These are phyloP conservation scores for Aspergillus cejpii DNA, from an alignment of 2,329 filamentous ascomycete genomes.

Conservation along the genomic window DNA sequence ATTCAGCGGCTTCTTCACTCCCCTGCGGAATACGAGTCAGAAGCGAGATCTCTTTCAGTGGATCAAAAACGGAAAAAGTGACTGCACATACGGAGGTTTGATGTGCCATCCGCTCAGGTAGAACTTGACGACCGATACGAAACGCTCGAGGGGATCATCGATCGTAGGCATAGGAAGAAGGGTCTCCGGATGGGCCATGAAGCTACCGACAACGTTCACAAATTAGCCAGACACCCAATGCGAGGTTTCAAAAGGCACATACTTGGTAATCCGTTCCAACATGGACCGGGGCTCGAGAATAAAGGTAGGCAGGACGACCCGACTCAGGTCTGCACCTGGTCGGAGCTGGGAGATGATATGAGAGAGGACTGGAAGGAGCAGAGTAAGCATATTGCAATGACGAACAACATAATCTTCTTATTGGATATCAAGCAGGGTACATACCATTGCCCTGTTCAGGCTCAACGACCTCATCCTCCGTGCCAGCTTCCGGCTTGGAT, in stretches of 20 bases:
- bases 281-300: slow-evolving; percentile 97
- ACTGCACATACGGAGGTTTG: slow-evolving; percentile 71
- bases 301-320: slow-evolving; percentile 92
- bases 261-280: slow-evolving; percentile 99
- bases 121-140: slow-evolving; percentile 94
- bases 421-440: slow-evolving; percentile 22
- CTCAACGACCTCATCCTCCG: slow-evolving; percentile 77
- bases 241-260: slow-evolving; percentile 32
- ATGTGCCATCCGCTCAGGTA: slow-evolving; percentile 99
- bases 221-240: background rate
- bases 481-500: slow-evolving; percentile 31
- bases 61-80: background rate
- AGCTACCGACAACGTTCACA: slow-evolving; percentile 51
- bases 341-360: slow-evolving; percentile 97
- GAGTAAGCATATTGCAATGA: slow-evolving; percentile 2
- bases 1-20: slow-evolving; percentile 97
- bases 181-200: slow-evolving; percentile 98
- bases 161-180: slow-evolving; percentile 80
- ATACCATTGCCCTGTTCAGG: slow-evolving; percentile 89
- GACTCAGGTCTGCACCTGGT: slow-evolving; percentile 87
- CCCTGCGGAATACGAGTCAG: slow-evolving; percentile 47
- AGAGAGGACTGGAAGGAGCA: slow-evolving; percentile 64
- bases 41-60: slow-evolving; percentile 2
- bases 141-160: slow-evolving; percentile 81
- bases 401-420: background rate